Conservation (phyloP, 768 basidiomycete genomes). For the Tricholoma hemisulphureum region DNA sequence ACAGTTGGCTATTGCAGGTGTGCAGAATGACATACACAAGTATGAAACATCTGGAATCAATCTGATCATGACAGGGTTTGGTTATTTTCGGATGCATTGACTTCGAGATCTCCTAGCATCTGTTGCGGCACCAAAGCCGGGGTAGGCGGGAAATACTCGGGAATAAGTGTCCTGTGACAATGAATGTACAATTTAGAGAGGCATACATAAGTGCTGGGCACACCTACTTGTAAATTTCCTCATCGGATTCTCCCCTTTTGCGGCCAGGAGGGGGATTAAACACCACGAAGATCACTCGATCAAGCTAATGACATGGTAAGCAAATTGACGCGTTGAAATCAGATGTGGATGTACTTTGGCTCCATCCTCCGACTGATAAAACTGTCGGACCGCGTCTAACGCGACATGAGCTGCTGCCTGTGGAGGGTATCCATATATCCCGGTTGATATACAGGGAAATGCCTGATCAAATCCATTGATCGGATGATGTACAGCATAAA, state of each 20-base stretch:
- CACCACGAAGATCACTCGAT: constrained; percentile 73
- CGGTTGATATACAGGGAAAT: constrained; percentile 80
- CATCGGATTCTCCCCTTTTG: constrained; percentile 51
- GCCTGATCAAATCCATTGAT: constrained; percentile 44
- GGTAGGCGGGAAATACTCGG: constrained; percentile 59
- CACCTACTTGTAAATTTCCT: constrained; percentile 52
- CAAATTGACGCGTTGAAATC: not conserved
- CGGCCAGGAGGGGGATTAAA: constrained; percentile 38
- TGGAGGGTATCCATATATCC: constrained; percentile 76
- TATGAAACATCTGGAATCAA: not conserved
- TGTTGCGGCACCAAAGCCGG: constrained; percentile 9
- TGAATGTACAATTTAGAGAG: no score
- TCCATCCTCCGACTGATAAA: constrained; percentile 53
- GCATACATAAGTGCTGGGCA: not conserved
- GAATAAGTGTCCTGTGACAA: constrained; percentile 43
- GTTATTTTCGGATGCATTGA: not conserved
- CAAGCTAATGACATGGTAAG: constrained; percentile 42
- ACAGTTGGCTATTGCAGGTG: not conserved
- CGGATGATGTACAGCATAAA: not conserved
- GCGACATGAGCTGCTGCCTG: constrained; percentile 71
- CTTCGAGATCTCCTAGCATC: not conserved
- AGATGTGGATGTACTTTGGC: constrained; percentile 38
- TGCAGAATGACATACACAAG: not conserved
- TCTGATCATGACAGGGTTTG: not conserved
- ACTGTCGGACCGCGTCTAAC: constrained; percentile 53